Evolutionary conservation across 2,329 filamentous ascomycete species (phyloP).

Genomic region (Parastagonospora avenae): DNA sequence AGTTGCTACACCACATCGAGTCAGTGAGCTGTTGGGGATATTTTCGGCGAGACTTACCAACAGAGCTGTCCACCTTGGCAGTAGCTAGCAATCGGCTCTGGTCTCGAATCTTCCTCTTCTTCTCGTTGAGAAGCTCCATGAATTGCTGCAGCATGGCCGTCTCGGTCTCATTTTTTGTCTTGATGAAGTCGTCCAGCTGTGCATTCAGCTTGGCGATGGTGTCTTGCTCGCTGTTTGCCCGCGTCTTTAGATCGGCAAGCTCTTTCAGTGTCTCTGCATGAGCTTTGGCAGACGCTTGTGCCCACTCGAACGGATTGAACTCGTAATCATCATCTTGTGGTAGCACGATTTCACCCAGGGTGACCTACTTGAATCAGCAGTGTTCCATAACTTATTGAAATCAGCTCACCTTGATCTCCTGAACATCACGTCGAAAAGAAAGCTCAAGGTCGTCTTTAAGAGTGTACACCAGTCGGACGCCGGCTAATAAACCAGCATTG

Average conservation of each 20-base stretch:
- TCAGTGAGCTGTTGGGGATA: neutral
- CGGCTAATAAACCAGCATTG: constrained; percentile 52
- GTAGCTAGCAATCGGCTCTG: constrained; percentile 67
- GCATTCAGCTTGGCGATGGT: constrained; percentile 63
- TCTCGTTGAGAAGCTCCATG: constrained; percentile 72
- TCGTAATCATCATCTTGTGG: constrained; percentile 61
- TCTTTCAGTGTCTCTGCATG: constrained; percentile 54
- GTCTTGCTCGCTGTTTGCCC: constrained; percentile 57
- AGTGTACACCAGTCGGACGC: constrained; percentile 64
- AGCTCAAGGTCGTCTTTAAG: constrained; percentile 63
- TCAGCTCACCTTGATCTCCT: constrained; percentile 4
- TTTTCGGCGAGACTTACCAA: neutral
- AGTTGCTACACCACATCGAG: constrained; percentile 21
- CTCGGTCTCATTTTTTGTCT: constrained; percentile 70
- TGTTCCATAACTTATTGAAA: neutral
- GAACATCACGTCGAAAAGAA: constrained; percentile 41
- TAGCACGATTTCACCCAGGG: constrained; percentile 70
- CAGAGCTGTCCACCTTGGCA: constrained; percentile 52
- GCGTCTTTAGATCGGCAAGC: constrained; percentile 50
- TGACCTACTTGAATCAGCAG: constrained; percentile 39
- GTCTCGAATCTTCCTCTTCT: constrained; percentile 79
- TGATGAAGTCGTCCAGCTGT: constrained; percentile 70
- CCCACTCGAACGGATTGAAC: constrained; percentile 74
- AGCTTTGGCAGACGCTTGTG: constrained; percentile 61
- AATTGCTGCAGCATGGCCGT: constrained; percentile 71